Conservation (phyloP, 2,329 filamentous ascomycete species). For the Tolypocladium paradoxum region DNA sequence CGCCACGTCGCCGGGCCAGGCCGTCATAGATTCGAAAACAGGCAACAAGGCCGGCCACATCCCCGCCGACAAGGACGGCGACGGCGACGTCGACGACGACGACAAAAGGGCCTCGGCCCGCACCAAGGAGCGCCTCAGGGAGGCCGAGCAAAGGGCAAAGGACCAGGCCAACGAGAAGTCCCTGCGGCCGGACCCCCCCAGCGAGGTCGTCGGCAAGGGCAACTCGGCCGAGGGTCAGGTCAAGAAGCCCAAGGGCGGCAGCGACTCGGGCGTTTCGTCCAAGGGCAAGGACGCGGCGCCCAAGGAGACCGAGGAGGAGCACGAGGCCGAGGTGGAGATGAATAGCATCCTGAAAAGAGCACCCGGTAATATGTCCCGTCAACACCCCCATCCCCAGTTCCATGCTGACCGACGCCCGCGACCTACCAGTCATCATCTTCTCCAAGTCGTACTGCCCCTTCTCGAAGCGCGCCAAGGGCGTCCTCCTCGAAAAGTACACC, state of each 20-base stretch:
- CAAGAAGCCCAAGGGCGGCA: constrained; percentile 18
- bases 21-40: constrained; percentile 29
- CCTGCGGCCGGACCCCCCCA: constrained; percentile 47
- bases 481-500: constrained; percentile 74
- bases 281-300: constrained; percentile 23
- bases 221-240: constrained; percentile 43
- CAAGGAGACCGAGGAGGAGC: constrained; percentile 45
- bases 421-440: constrained; percentile 71
- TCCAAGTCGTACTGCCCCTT: constrained; percentile 88
- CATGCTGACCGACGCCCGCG: constrained; percentile 6
- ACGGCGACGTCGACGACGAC: constrained; percentile 45
- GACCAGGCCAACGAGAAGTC: constrained; percentile 58
- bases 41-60: constrained; percentile 27
- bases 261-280: constrained; percentile 11
- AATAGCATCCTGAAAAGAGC: constrained; percentile 73
- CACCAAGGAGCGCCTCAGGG: constrained; percentile 52
- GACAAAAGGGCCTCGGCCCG: constrained; percentile 37
- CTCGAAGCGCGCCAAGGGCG: constrained; percentile 73
- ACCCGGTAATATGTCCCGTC: constrained; percentile 51
- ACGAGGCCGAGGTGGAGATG: constrained; percentile 59
- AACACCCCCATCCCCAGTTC: neutral
- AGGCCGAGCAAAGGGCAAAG: constrained; percentile 59
- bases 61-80: constrained; percentile 38
- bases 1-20: constrained; percentile 18
- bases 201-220: constrained; percentile 46